phyloP scores from a whole-genome alignment of 2,329 filamentous ascomycete species.

The Xylogone sp. region DNA sequence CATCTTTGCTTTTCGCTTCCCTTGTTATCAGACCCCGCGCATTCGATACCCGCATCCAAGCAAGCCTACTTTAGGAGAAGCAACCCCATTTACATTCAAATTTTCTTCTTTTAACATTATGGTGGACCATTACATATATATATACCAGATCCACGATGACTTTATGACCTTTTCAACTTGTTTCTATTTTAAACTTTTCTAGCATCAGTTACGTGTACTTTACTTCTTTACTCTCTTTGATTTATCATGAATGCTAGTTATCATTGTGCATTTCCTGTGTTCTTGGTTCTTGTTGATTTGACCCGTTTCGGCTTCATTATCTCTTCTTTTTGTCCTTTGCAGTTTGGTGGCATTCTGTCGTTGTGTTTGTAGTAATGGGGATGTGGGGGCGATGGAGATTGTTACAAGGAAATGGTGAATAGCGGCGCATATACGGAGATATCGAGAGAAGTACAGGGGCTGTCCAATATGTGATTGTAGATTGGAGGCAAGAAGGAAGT shows the following conservation, averaged over 20 bases:
- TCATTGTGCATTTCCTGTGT: constrained; percentile 9
- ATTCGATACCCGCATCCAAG: not conserved
- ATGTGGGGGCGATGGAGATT: not conserved
- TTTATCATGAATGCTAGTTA: constrained; percentile 8
- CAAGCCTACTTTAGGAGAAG: not conserved
- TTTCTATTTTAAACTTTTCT: no score
- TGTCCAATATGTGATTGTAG: not conserved
- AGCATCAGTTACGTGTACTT: constrained; percentile 13
- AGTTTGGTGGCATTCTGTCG: not conserved
- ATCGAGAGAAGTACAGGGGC: not conserved
- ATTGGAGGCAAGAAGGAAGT: not conserved
- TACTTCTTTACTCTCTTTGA: constrained; percentile 25
- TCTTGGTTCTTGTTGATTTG: not conserved
- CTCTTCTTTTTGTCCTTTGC: no score
- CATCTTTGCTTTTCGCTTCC: constrained; percentile 3
- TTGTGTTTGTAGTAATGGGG: not conserved
- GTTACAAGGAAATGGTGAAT: no score
- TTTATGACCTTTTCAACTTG: no score
- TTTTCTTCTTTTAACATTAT: constrained; percentile 1
- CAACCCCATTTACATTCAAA: not conserved
- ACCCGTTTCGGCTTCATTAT: no score
- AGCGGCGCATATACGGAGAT: no score
- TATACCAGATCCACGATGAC: no score
- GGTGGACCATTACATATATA: no score
- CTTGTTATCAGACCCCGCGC: not conserved